Base-by-base conservation (phyloP, 179 eudicot species). In the Camellia oleifera region DNA sequence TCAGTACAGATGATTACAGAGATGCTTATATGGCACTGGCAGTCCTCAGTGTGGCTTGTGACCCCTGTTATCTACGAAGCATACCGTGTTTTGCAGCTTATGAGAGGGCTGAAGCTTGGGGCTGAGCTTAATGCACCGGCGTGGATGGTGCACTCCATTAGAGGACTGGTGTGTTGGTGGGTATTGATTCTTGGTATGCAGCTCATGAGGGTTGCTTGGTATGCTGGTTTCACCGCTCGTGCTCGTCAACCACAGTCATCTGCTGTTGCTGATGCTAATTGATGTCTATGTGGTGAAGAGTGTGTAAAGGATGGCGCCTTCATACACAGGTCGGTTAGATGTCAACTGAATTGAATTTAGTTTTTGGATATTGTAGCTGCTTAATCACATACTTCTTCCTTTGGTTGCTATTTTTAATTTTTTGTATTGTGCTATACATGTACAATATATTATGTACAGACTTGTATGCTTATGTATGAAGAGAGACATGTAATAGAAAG, bases 141-240 rank as follows among this genome's bases (percentile, higher is more conserved):
- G 1, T 96, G 97, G 98, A 86, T 84, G 88, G 64, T 89, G 84
- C 93, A 96, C 75, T 78, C 86, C 10, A 79, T 94, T 80, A 87
- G 98, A 79, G 97, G 93, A 42, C 84, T 96, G 80, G 99, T 94
- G 62, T 96, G 98, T 82, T 92, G 99, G 94, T 96, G 99, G 99
- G 90, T 96, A 71, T 87, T 96, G 52, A 89, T 94, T 69, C 96
- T 96, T 23, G 94, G 98, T 12, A 79, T 96, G 87, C 99, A 96
- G 91, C 92, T 96, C 85, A 96, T 96, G 99, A 90, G 99, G 85
- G 98, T 96, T 58, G 98, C 97, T 82, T 96, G 99, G 99, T 94
- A 88, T 83, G 95, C 98, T 9, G 99, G 99, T 14, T 94, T 91
- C 78, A 85, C 90, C 44, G 92, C 98, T 42, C 86, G 83, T 70